phyloP scores from a whole-genome alignment of 257 asterid species.

The Ballota nigra region DNA sequence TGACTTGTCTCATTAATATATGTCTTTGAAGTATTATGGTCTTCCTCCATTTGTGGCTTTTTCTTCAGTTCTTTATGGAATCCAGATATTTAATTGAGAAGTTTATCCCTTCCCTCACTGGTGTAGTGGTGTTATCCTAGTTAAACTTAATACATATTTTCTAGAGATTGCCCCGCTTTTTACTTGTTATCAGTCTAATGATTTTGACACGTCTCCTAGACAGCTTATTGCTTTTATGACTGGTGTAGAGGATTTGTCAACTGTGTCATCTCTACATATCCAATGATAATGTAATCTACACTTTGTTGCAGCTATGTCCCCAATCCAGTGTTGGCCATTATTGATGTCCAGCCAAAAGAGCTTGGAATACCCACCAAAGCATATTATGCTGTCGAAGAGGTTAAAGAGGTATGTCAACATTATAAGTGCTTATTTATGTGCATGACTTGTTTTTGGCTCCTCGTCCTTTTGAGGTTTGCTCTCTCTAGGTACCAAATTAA shows the following conservation, averaged over 20 bases:
- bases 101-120: background rate
- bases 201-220: background rate
- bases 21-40: background rate
- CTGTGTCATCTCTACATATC: background rate
- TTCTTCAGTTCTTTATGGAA: background rate
- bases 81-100: background rate
- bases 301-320: slow-evolving; percentile 68
- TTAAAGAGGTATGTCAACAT: slow-evolving; percentile 63
- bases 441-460: background rate
- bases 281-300: slow-evolving; percentile 6
- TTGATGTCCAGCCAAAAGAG: slow-evolving; percentile 92
- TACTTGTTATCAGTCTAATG: no score
- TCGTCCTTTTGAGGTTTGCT: background rate
- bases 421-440: background rate
- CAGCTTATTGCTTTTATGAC: background rate
- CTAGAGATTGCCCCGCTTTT: no score
- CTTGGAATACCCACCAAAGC: slow-evolving; percentile 90
- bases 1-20: background rate
- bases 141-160: no score
- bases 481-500: slow-evolving; percentile 3
- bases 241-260: background rate
- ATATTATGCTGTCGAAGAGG: slow-evolving; percentile 92
- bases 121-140: background rate
- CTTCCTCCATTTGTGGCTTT: background rate
- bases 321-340: slow-evolving; percentile 79